Evolutionary conservation across 2,329 filamentous ascomycete genomes (phyloP), one percentile per base, ranked within the genome.

Genomic region (Pestalotiopsis sp.): DNA sequence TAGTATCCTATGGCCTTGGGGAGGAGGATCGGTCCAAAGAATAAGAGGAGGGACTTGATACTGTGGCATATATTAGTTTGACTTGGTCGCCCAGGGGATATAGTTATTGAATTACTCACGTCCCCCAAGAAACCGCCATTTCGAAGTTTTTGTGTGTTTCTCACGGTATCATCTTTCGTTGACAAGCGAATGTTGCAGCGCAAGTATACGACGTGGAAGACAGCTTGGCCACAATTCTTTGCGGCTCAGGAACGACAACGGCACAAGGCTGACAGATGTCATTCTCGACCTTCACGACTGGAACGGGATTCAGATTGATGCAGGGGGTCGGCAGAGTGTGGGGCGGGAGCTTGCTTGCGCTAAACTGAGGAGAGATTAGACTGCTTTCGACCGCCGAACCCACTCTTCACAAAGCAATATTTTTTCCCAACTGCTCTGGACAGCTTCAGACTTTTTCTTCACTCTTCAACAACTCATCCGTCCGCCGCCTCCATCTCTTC

Each of bases 1-100:
- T 93, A 92, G 83, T 88, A 90, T 70, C 83, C 80, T 68, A 94
- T 82, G 68, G 86, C 84, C 75, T 89, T 90, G 65, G 92, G 91
- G 52, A 95, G 79, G 72, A 95, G 83, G 72, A 93, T 84, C 40
- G 93, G 93, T 2, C 91, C 93, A 78, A 95, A 86, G 82, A 90
- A 86, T 75, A 90, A 78, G 75, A 85, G 78, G 72, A 90, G 81
- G 74, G 86, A 85, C 72, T 86, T 86, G 75, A 89, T 81, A 66
- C 85, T 88, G 72, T 7, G 38, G 59, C 58, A 36, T 20, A 27
- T 3, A 7, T 69, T 63, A 36, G 52, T 73, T 66, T 7, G 17
- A 14, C 31, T 36, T 23, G 25, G 4, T 40, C 12, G 38, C n/a
- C 7, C 3, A 1, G 23, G 23, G 6, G 14, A 2, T 9, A 38